Evolutionary conservation across 108 stramenopile genomes (phyloP), one percentile per base, ranked within the genome.

Genomic region (Aurantiochytrium sp.): DNA sequence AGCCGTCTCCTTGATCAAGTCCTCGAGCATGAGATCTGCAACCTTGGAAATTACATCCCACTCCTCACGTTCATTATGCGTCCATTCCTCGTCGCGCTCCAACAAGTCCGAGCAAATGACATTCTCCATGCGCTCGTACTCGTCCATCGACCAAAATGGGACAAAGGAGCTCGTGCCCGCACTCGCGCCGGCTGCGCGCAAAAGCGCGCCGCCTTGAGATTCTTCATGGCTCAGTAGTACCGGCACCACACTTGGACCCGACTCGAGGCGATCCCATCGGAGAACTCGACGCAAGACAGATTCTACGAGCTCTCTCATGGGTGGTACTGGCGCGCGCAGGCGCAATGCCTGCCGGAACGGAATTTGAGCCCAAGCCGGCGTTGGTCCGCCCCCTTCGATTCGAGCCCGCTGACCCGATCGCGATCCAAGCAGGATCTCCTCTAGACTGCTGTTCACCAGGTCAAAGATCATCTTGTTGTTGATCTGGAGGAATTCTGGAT

Each of bases 401-500:
- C 1, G 72, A 29, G 23, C 28, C 8, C 28, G 8, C 28, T 21
- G 21, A 6, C 51, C 51, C 16, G 10, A 6, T 8, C 64, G 64
- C 64, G 2, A 23, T 6, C 73, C 73, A 14, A 83, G 51, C 16
- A 83, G 28, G 51, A 83, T 51, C 51, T 83, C 73, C n/a, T 53
- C 49, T 1, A 83, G 51, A 12, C 23, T 2, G 44, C 44, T 83
- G 51, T 83, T 83, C 21, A 83, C 73, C 51, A 83, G 45, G 73
- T 83, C 73, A 23, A 83, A 83, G 3, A 83, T 16, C 73, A 83
- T 83, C 51, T 83, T 83, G 73, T 83, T 83, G 73, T 83, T 47
- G 51, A 83, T 83, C 73, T 83, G 73, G 5, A 51, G 73, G 51
- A 51, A 83, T 23, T 83, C 73, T 0, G 73, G 16, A 83, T 83